Evolutionary conservation across 345 rosid genomes (phyloP), one percentile per base, ranked within the genome.

Genomic region (Populus deltoides): DNA sequence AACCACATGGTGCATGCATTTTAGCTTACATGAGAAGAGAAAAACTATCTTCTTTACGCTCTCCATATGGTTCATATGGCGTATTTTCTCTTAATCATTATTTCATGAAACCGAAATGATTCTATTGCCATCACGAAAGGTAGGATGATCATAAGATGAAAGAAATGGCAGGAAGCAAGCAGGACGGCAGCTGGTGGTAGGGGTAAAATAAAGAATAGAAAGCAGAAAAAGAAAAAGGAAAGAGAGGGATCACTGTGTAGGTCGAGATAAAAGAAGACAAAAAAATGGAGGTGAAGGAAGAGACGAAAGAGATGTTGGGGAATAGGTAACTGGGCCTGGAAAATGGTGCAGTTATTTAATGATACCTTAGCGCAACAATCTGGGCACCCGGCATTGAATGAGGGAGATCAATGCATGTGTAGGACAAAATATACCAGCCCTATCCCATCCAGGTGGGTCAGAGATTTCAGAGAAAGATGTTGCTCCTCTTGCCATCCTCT

Each of bases 341-440:
- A 57, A 0, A 9, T 3, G 27, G 27, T 57, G 27, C 24, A n/a
- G 25, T 57, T n/a, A n/a, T 57, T n/a, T n/a, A 9, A n/a, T 57
- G 63, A 8, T 57, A n/a, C 13, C 63, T n/a, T n/a, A 22, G 25
- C 71, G 78, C 75, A 36, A 74, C 31, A 68, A 61, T 72, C 43
- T 66, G 71, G 68, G 70, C 1, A 45, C 43, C 43, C 78, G 35
- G 85, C 78, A 82, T 79, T 85, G 78, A 82, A 76, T 80, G 70
- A 71, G 79, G 81, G 70, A 85, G 83, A 77, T 63, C 70, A n/a
- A 70, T 67, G 13, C 20, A 10, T 27, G 5, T 59, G 38, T 1
- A 47, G 22, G 61, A 27, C 24, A 9, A 35, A 7, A 43, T 10
- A 24, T 35, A n/a, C 24, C 4, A 70, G 6, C 51, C 45, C 55